Conservation (phyloP, 495 filamentous ascomycete genomes). For the Bathelium albidoporum region DNA sequence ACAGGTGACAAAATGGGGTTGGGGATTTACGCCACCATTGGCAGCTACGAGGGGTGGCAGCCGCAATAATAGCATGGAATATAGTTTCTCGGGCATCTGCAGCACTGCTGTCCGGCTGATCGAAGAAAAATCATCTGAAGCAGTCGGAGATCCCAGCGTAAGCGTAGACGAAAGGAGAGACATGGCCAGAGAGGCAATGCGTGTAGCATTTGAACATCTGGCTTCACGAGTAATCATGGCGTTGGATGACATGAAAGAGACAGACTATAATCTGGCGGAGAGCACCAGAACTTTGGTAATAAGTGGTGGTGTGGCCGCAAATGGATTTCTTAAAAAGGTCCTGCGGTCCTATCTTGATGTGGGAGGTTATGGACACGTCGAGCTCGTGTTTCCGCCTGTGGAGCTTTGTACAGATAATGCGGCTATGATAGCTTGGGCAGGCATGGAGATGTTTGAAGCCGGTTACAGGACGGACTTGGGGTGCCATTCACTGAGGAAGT, state of each 20-base stretch:
- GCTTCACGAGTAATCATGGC: slow-evolving; percentile 59
- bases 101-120: slow-evolving; percentile 43
- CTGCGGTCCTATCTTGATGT: slow-evolving; percentile 51
- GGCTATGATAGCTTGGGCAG: slow-evolving; percentile 97
- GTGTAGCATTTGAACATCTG: slow-evolving; percentile 80
- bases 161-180: slow-evolving; percentile 42
- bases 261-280: slow-evolving; percentile 13
- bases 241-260: slow-evolving; percentile 29
- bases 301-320: slow-evolving; percentile 81
- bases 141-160: slow-evolving; percentile 21
- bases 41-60: slow-evolving; percentile 33
- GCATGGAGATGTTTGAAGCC: slow-evolving; percentile 78
- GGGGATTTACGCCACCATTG: slow-evolving; percentile 48
- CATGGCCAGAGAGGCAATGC: slow-evolving; percentile 63
- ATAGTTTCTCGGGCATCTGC: slow-evolving; percentile 56
- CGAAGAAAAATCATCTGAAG: slow-evolving; percentile 23
- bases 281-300: slow-evolving; percentile 59
- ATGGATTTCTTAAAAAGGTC: slow-evolving; percentile 62
- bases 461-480: slow-evolving; percentile 57
- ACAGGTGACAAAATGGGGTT: slow-evolving; percentile 40
- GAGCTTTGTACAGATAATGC: slow-evolving; percentile 86
- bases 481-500: slow-evolving; percentile 55
- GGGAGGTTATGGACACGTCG: slow-evolving; percentile 51
- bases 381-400: slow-evolving; percentile 60
- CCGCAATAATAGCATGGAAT: slow-evolving; percentile 36